Base-by-base conservation (phyloP, 306 rosid genomes). In the Erythrophleum fordii region DNA sequence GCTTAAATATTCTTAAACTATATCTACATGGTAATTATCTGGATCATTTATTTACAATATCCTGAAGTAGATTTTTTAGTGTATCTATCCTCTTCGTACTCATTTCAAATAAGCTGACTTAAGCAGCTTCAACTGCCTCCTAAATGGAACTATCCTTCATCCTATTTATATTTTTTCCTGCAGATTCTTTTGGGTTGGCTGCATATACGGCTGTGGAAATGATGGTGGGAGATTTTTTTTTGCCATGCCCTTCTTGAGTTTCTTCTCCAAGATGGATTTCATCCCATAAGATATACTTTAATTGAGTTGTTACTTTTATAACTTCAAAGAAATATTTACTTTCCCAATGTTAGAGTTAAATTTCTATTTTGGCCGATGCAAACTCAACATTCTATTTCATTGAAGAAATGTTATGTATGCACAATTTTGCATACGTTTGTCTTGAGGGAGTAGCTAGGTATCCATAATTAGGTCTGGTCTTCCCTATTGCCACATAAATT, bases 211-310 rank as follows among this genome's bases (percentile, higher is more conserved):
- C 72, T 87, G 98, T 81, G 90, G 56, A 53, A 90, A 96, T 83
- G 98, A 96, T 81, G 91, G 84, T 22, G 91, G 88, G 85, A 90
- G 98, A 85, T 96, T 35, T 96, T 96, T 73, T 96, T 96, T 82
- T 93, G 99, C 84, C 97, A 92, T 56, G 92, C 98, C 1, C 93
- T 98, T 78, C 98, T 96, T 49, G 99, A 96, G 76, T 96, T 90
- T 88, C 91, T 96, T 55, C 94, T 69, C 79, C 97, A 92, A 81
- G 78, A 80, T 45, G 98, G 98, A 87, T 90, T 81, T 83, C 96
- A 90, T 88, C 99, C 97, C 31, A 98, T 96, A 89, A 91, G 99
- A 78, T 80, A 49, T 76, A 45, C 77, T 67, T 67, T 53, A 13
- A 60, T 65, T 80, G 16, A 81, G 39, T 37, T 73, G 56, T 77